These are phyloP conservation scores for Amaranthus palmeri DNA, from an alignment of 148 eudicot species.

Conservation along the genomic window DNA sequence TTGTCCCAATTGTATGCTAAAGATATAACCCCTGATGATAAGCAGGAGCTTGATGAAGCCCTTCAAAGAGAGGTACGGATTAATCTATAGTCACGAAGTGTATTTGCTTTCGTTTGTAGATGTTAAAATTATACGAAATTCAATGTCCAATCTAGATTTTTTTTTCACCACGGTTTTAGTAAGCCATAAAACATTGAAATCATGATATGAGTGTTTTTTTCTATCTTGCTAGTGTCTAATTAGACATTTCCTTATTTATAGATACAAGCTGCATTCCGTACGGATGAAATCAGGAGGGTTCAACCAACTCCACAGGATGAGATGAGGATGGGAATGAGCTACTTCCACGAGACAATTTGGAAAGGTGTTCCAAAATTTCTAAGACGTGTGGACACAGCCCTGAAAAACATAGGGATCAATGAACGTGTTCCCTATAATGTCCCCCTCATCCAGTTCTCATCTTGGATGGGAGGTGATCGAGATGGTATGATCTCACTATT, in stretches of 20 bases:
- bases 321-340: constrained; percentile 98
- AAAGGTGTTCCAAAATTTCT: constrained; percentile 90
- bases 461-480: constrained; percentile 99
- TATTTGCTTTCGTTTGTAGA: background rate
- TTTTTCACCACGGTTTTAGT: background rate
- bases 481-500: constrained; percentile 56
- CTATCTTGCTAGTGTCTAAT: too few relatives aligned
- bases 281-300: constrained; percentile 85
- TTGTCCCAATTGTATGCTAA: constrained; percentile 78
- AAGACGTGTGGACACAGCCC: constrained; percentile 89
- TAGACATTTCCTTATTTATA: constrained; percentile 14
- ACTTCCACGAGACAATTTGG: constrained; percentile 94
- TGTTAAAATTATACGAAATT: too few relatives aligned
- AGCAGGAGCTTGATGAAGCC: constrained; percentile 92
- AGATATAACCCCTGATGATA: constrained; percentile 86
- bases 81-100: background rate
- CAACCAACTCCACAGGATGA: constrained; percentile 95
- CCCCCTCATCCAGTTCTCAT: constrained; percentile 88
- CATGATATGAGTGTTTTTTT: background rate
- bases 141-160: too few relatives aligned
- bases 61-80: constrained; percentile 73
- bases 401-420: constrained; percentile 81
- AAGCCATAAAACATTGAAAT: background rate
- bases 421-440: constrained; percentile 95
- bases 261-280: constrained; percentile 91